A percentile compares a stretch with the other conserved stretches of the same genome.
phyloP scores from a whole-genome alignment of 805 yeast species.

The Cyberlindnera xylosilytica region DNA sequence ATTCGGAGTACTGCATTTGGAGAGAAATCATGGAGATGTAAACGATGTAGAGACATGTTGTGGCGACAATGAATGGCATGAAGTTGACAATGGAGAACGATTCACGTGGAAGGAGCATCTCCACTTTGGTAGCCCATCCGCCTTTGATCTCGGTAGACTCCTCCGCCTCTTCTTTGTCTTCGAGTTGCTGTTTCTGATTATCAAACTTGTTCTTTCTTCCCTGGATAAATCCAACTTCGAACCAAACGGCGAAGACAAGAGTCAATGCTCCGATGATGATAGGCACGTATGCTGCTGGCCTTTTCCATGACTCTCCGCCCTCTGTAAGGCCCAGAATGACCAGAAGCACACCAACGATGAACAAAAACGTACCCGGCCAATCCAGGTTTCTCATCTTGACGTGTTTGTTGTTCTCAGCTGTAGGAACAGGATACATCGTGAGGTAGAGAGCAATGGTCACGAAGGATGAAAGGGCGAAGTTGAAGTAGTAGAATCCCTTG shows the following conservation, averaged over 20 bases:
- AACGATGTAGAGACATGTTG: conserved; percentile 21
- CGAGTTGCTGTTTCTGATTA: neutral
- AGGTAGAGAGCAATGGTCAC: conserved; percentile 26
- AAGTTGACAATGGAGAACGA: conserved; percentile 28
- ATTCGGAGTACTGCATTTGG: conserved; percentile 27
- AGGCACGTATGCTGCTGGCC: conserved; percentile 40
- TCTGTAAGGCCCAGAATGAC: conserved; percentile 42
- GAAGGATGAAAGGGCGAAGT: conserved; percentile 31
- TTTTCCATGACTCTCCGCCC: conserved; percentile 41
- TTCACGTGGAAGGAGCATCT: conserved; percentile 28
- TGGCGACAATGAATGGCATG: conserved; percentile 19
- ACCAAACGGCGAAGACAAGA: conserved; percentile 25
- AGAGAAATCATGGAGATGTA: conserved; percentile 21
- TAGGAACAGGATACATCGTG: conserved; percentile 18
- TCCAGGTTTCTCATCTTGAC: conserved; percentile 30
- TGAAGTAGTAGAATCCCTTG: conserved; percentile 36
- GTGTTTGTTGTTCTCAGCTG: neutral
- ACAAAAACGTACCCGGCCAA: conserved; percentile 31
- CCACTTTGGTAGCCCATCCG: conserved; percentile 5
- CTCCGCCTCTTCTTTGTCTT: neutral
- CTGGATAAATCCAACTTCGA: conserved; percentile 29
- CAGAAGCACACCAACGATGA: conserved; percentile 35
- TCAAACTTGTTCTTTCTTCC: conserved; percentile 9
- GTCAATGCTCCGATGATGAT: conserved; percentile 36
- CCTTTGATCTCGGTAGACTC: neutral